A percentile compares a stretch with the other conserved stretches of the same genome.
These are phyloP conservation scores for Rosa multiflora DNA, from an alignment of 306 rosid species.

Conservation along the genomic window DNA sequence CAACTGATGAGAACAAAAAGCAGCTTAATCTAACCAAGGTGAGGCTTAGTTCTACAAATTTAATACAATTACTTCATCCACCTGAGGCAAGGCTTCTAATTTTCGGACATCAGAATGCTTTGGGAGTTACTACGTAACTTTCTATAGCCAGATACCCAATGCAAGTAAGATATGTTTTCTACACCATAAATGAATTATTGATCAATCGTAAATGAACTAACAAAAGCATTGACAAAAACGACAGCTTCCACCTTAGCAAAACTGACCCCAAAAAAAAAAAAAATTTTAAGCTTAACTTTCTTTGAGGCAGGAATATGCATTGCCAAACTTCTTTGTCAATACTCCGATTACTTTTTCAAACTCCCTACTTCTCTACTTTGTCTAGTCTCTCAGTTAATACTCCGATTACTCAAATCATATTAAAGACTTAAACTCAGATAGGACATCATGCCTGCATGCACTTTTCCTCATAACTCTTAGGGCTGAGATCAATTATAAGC, in stretches of 20 bases:
- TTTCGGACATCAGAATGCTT: not conserved
- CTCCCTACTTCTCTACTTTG: not conserved
- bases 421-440: not conserved
- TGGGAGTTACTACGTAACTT: not conserved
- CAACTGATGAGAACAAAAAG: not conserved
- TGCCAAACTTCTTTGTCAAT: no score
- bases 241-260: no score
- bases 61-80: not conserved
- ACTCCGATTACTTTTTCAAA: no score
- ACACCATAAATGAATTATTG: not conserved
- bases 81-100: not conserved
- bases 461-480: not conserved
- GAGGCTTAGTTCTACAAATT: conserved; percentile 1
- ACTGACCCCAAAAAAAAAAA: no score
- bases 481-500: no score
- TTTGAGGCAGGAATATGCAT: no score
- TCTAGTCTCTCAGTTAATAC: not conserved
- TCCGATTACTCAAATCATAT: not conserved
- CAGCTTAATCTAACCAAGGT: not conserved
- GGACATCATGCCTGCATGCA: not conserved
- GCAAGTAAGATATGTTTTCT: not conserved
- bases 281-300: no score
- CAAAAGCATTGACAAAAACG: no score
- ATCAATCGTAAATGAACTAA: not conserved
- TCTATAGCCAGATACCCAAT: not conserved